Base-by-base conservation (phyloP, 179 eudicot species). In the Silene vulgaris region DNA sequence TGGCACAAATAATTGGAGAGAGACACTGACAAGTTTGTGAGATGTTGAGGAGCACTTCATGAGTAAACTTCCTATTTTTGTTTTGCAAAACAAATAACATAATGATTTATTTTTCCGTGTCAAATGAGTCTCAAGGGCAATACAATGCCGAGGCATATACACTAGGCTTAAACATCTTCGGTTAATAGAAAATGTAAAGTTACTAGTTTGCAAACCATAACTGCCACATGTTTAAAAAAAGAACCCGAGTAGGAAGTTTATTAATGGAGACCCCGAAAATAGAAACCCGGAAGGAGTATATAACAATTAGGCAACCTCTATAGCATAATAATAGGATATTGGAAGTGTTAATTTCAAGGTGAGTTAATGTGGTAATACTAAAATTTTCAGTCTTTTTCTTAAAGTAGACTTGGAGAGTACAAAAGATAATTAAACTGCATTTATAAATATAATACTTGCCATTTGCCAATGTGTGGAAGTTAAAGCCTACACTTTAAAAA, bases 1-100 rank as follows among this genome's bases (percentile, higher is more conserved):
- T 79, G 76, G 74, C 71, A 74, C 76, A 80, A 78, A 83, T 83
- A 65, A 83, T 80, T 83, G 83, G 80, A 63, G 80, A 76, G 82
- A 69, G 65, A 28, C 32, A 68, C 17, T 30, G 28, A 62, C 29
- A 28, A 54, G 14, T 65, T 60, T 65, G 73, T 75, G 65, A 78
- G 77, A 50, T 82, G 77, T 72, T 66, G 7, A 72, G 54, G 1
- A 40, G 48, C 48, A 40, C 48, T 40, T 40, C 48, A 40, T 35
- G 48, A 40, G 48, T 40, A 65, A 65, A 13, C 59, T 52, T 14
- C 59, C 12, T 52, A 52, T 16, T 52, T 52, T 52, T 50, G 17
- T 52, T 52, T 12, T 12, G 2, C 73, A 43, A 71, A 48, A 76
- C 26, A 28, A 14, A 12, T 9, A 23, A 16, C 8, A 28, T 3